Evolutionary conservation across 2,329 filamentous ascomycete species (phyloP).

Genomic region (Mycosphaerelloides madeirae): DNA sequence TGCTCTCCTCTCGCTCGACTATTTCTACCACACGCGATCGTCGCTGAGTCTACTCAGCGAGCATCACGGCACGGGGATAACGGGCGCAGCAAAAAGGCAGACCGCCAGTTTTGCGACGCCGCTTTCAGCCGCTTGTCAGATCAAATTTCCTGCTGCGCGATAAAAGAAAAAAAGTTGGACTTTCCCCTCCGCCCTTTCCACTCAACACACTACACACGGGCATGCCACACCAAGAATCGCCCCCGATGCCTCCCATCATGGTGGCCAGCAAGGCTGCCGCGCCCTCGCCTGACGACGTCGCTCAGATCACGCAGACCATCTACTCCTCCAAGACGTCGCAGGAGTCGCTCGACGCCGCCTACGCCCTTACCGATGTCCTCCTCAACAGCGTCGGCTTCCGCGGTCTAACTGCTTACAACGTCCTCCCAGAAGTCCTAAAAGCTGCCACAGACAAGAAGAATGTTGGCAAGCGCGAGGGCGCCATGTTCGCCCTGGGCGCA

Average conservation of each 20-base stretch:
- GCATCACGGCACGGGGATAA: too few species aligned
- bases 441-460: slow-evolving; percentile 92
- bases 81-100: too few species aligned
- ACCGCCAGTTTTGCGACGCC: too few species aligned
- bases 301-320: slow-evolving; percentile 40
- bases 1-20: too few species aligned
- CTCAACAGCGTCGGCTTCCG: slow-evolving; percentile 61
- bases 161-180: too few species aligned
- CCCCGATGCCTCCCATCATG: slow-evolving; percentile 44
- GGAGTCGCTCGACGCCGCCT: slow-evolving; percentile 57
- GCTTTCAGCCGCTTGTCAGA: too few species aligned
- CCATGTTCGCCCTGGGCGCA: slow-evolving; percentile 91
- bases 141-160: too few species aligned
- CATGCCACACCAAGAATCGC: slow-evolving; percentile 51
- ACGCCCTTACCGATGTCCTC: slow-evolving; percentile 60
- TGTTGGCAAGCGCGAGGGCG: slow-evolving; percentile 75
- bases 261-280: slow-evolving; percentile 43
- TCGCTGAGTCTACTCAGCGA: too few species aligned
- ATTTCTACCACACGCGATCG: too few species aligned
- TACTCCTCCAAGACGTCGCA: slow-evolving; percentile 51
- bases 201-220: too few species aligned
- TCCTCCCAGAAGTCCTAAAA: slow-evolving; percentile 64
- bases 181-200: too few species aligned
- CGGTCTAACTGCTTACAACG: slow-evolving; percentile 57
- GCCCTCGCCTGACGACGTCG: slow-evolving; percentile 45